A percentile compares a stretch with the other conserved stretches of the same genome.
Conservation (phyloP, 148 eudicot species). For the Gaultheria prostrata region DNA sequence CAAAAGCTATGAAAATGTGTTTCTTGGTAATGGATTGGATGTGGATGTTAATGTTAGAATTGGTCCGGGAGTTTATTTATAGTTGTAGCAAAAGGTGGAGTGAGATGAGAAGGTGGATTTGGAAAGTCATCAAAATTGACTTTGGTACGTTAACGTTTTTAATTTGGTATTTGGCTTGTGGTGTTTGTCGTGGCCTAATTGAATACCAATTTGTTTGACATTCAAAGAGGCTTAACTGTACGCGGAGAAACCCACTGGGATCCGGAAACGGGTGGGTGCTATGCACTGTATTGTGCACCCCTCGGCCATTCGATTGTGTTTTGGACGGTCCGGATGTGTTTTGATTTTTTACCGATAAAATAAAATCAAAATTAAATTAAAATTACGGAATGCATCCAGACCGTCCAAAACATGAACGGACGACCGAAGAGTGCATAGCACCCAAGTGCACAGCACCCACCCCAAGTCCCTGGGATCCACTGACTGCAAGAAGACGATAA, state of each 20-base stretch:
- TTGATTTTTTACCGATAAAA: too few species aligned
- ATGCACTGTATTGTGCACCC: too few species aligned
- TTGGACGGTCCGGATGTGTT: too few species aligned
- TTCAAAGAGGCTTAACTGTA: neutral
- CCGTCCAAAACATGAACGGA: too few species aligned
- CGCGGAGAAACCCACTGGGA: neutral
- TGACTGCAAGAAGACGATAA: neutral
- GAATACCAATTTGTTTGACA: neutral
- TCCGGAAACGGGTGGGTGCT: too few species aligned
- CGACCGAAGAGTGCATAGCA: too few species aligned
- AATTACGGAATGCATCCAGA: too few species aligned
- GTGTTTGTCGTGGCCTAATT: neutral
- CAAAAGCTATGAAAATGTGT: neutral
- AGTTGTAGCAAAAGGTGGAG: neutral
- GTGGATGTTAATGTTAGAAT: rapidly evolving
- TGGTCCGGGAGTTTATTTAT: neutral
- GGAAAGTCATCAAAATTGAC: neutral
- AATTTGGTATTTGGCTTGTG: neutral
- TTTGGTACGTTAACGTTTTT: neutral
- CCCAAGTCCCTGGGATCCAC: too few species aligned
- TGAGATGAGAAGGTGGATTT: neutral
- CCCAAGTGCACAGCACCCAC: too few species aligned
- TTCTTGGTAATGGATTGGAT: neutral
- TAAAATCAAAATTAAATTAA: too few species aligned
- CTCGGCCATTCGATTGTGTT: too few species aligned